Percentiles rank a stretch among this genome's conserved stretches.
Conservation (phyloP, 2,329 filamentous ascomycete species). For the Talaromyces sp. region DNA sequence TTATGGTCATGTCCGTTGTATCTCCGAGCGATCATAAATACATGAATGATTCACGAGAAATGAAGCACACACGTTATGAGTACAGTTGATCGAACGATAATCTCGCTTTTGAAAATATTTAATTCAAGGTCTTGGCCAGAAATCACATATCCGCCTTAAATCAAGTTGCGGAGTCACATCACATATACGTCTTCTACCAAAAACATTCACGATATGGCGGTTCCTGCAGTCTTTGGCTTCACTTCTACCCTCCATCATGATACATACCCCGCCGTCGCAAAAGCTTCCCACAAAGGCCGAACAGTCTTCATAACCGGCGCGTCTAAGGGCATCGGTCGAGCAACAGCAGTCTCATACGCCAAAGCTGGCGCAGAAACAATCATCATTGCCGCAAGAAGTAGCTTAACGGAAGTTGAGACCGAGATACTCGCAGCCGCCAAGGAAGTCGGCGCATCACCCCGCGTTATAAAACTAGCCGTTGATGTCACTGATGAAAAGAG, state of each 20-base stretch:
- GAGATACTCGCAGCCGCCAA: conserved; percentile 40
- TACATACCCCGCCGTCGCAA: conserved; percentile 56
- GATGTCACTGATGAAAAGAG: conserved; percentile 44
- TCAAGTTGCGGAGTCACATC: not conserved
- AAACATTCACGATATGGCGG: not conserved
- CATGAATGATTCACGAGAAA: not conserved
- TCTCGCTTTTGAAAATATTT: not conserved
- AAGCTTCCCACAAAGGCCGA: conserved; percentile 42
- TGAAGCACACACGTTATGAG: too few relatives aligned
- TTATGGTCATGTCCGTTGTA: not conserved
- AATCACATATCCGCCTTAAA: not conserved
- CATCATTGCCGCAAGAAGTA: conserved; percentile 54
- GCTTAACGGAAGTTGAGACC: conserved; percentile 39
- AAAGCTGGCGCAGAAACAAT: conserved; percentile 54
- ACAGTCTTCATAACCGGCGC: conserved; percentile 57
- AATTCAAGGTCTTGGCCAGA: not conserved
- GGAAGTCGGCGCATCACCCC: conserved; percentile 35
- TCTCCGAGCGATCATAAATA: conserved; percentile 1
- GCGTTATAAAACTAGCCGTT: conserved; percentile 45
- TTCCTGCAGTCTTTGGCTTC: conserved; percentile 6
- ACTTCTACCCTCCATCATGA: conserved; percentile 42
- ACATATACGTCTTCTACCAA: not conserved
- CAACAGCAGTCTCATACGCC: conserved; percentile 57
- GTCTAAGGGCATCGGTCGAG: conserved; percentile 55
- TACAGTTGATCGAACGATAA: too few relatives aligned